Conservation (phyloP, 108 stramenopile species). For the Conticribra weissflogii region DNA sequence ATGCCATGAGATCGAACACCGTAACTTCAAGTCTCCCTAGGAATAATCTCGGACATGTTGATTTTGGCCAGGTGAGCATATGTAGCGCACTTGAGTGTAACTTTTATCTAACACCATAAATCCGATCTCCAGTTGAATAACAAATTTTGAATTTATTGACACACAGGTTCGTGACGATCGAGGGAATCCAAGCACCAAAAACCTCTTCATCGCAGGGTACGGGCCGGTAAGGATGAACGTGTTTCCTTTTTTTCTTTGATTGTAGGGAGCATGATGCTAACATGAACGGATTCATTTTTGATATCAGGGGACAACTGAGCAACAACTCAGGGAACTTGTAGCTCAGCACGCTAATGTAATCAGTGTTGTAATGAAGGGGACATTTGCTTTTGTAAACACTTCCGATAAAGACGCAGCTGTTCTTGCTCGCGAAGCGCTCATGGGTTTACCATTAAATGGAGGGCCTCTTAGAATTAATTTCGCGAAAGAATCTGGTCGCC, state of each 20-base stretch:
- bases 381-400: constrained; percentile 87
- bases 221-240: constrained; percentile 48
- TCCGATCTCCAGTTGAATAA: constrained; percentile 2
- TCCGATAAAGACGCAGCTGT: constrained; percentile 63
- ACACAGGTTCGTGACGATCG: constrained; percentile 80
- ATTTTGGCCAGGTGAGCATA: constrained; percentile 27
- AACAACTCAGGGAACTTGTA: constrained; percentile 69
- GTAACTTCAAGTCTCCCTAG: constrained; percentile 37
- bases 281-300: neutral
- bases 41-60: constrained; percentile 49
- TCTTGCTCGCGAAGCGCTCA: constrained; percentile 61
- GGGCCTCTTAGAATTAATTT: constrained; percentile 85
- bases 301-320: constrained; percentile 66
- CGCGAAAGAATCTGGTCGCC: constrained; percentile 86
- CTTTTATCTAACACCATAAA: neutral
- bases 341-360: constrained; percentile 65
- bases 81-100: neutral
- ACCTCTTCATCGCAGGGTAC: constrained; percentile 88
- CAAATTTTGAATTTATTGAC: no score
- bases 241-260: neutral
- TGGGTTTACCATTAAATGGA: constrained; percentile 73
- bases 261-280: neutral
- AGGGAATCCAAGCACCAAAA: constrained; percentile 89
- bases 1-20: constrained; percentile 9
- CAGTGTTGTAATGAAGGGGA: constrained; percentile 73